These are phyloP conservation scores for Tylopilus orsonianus DNA, from an alignment of 1,284 basidiomycete genomes.

Conservation along the genomic window DNA sequence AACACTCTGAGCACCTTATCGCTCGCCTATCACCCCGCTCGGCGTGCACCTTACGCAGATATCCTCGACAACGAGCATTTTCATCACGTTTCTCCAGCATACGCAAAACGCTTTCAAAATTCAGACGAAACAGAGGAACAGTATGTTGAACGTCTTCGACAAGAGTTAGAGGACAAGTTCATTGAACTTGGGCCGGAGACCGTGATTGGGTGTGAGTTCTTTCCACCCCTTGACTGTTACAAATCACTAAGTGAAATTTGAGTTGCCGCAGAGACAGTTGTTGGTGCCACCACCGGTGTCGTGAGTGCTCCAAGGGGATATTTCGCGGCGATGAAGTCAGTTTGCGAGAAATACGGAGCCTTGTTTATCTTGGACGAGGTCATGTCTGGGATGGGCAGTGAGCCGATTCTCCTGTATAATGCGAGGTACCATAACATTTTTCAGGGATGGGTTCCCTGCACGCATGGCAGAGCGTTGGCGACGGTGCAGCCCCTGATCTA, in stretches of 20 bases:
- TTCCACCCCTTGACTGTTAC: background rate
- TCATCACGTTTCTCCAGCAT: constrained; percentile 85
- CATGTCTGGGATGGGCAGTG: constrained; percentile 86
- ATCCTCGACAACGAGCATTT: constrained; percentile 66
- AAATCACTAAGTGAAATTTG: constrained; percentile 10
- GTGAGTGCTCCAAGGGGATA: constrained; percentile 77
- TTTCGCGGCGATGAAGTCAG: constrained; percentile 79
- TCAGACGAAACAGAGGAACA: constrained; percentile 70
- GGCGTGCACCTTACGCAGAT: constrained; percentile 64
- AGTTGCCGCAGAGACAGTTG: constrained; percentile 84
- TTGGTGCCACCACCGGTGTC: constrained; percentile 80
- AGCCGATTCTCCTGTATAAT: constrained; percentile 28
- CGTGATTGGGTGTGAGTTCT: constrained; percentile 68
- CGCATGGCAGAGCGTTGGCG: constrained; percentile 81
- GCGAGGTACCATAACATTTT: constrained; percentile 3
- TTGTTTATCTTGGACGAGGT: constrained; percentile 87
- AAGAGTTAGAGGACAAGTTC: constrained; percentile 85
- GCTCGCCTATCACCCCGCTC: constrained; percentile 61
- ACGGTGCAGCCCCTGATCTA: constrained; percentile 74
- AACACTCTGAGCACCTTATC: constrained; percentile 75
- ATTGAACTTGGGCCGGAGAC: constrained; percentile 76
- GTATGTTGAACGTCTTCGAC: constrained; percentile 71
- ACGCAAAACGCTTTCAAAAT: constrained; percentile 72
- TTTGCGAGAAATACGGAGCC: constrained; percentile 85
- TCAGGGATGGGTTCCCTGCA: constrained; percentile 82